Conservation (phyloP, 2,329 filamentous ascomycete genomes). For the Raffaelea arxii region DNA sequence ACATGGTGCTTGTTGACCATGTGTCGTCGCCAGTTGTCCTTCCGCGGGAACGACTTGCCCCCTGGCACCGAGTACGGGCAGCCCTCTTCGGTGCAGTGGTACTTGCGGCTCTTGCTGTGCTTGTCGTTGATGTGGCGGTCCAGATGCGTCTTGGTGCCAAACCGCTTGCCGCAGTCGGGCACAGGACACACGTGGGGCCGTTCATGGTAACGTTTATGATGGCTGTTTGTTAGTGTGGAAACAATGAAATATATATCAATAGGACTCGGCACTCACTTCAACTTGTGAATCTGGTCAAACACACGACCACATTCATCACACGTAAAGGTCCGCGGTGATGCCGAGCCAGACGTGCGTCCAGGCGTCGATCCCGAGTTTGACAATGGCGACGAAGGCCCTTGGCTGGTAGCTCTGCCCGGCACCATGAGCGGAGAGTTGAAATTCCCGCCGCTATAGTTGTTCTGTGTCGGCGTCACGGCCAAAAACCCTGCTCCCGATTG, state of each 20-base stretch:
- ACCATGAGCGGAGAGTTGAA: slow-evolving; percentile 35
- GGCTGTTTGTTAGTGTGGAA: slow-evolving; percentile 26
- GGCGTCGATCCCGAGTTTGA: slow-evolving; percentile 17
- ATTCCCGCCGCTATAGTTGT: slow-evolving; percentile 25
- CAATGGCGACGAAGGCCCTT: slow-evolving; percentile 28
- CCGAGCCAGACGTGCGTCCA: slow-evolving; percentile 17
- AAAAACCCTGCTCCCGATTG: slow-evolving; percentile 20
- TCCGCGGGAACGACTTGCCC: slow-evolving; percentile 49
- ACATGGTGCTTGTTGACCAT: slow-evolving; percentile 48
- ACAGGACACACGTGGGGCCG: slow-evolving; percentile 37
- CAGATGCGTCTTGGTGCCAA: slow-evolving; percentile 53
- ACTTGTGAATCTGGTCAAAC: slow-evolving; percentile 50
- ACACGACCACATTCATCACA: slow-evolving; percentile 33
- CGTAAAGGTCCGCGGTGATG: slow-evolving; percentile 20
- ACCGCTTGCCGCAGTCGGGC: slow-evolving; percentile 41
- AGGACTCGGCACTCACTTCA: slow-evolving; percentile 34
- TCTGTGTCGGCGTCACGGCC: slow-evolving; percentile 12
- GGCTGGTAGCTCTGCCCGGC: slow-evolving; percentile 14
- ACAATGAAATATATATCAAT: too few relatives aligned
- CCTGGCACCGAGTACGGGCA: slow-evolving; percentile 48
- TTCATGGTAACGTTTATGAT: slow-evolving; percentile 52
- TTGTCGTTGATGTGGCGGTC: slow-evolving; percentile 54
- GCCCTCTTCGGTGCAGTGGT: slow-evolving; percentile 43
- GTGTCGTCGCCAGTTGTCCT: slow-evolving; percentile 54
- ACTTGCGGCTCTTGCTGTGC: slow-evolving; percentile 50